Evolutionary conservation across 768 basidiomycete species (phyloP), one percentile per base, ranked within the genome.

Genomic region (Mycena filopes): DNA sequence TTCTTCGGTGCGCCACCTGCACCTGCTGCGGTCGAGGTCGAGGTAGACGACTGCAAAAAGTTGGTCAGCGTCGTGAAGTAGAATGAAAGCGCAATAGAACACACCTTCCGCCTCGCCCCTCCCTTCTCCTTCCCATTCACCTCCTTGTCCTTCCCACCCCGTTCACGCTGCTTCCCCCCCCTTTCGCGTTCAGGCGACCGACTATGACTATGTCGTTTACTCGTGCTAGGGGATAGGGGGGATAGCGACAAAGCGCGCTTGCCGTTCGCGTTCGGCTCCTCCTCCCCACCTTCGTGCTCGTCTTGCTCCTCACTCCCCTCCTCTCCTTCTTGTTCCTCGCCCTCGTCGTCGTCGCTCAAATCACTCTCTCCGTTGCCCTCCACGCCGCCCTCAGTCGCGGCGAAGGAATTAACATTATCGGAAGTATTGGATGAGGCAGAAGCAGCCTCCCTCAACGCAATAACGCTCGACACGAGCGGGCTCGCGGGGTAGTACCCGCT

Each of bases 1-100:
- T 89, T 89, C 78, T 86, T 87, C 4, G 33, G 7, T 4, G 53
- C 43, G 46, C 55, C 31, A 25, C 16, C 16, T 4, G 57, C 42
- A n/a, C n/a, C n/a, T n/a, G n/a, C n/a, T n/a, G n/a, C n/a, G n/a
- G n/a, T n/a, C n/a, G n/a, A n/a, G n/a, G n/a, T n/a, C n/a, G n/a
- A n/a, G n/a, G n/a, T n/a, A n/a, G n/a, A n/a, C n/a, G n/a, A n/a
- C n/a, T n/a, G n/a, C n/a, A n/a, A n/a, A n/a, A n/a, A n/a, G n/a
- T n/a, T n/a, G n/a, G n/a, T n/a, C n/a, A n/a, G n/a, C n/a, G n/a
- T n/a, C n/a, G n/a, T n/a, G n/a, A n/a, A n/a, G n/a, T n/a, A n/a
- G n/a, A n/a, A 42, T 16, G 41, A 11, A 42, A 18, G n/a, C 6
- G 16, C 16, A 42, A 18, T 16, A 20, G n/a, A 9, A 42, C 15